Base-by-base conservation (phyloP, 2,329 filamentous ascomycete genomes). In the Diaporthe sp. region DNA sequence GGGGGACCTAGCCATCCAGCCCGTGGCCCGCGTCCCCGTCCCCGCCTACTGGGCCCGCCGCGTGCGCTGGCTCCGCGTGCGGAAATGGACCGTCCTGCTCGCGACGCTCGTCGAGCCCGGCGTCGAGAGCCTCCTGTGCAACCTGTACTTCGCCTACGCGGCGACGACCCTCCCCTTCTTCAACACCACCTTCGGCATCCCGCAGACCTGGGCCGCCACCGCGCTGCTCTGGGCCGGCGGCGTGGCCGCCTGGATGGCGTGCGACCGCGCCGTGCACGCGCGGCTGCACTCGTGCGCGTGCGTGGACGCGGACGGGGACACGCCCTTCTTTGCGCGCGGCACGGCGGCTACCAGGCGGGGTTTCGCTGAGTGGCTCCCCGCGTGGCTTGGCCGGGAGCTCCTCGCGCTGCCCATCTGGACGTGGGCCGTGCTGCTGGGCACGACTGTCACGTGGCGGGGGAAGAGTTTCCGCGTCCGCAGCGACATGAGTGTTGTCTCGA, bases 51-150 rank as follows among this genome's bases (percentile, higher is more conserved):
- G 94, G 60, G 93, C 92, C 7, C 92, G 97, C 17, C 90, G 97
- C 33, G 92, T 96, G 5, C 90, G 97, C 69, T 99, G 97, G 97
- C 87, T 98, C 33, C 91, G 97, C 8, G 97, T 98, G 1, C 89
- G 97, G 60, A 99, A 99, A 83, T 98, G 95, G 86, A 98, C 96
- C 0, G 97, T 99, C 19, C 89, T 95, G 2, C 87, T 93, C 0
- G 97, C 97, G 0, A 98, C 97, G 0, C 86, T 98, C 1, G 94
- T 98, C 3, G 97, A 99, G 81, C 97, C 96, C 0, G 96, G 95
- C 2, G 95, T 97, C 0, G 97, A 99, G 83, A 93, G 93, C 38
- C 89, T 99, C 45, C 81, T 98, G 0, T 98, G 95, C 84, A 95
- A 93, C 30, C 84, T 92, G 0, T 95, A 97, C 80, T 91, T 95